Evolutionary conservation across 768 basidiomycete species (phyloP), one percentile per base, ranked within the genome.

Genomic region (Suillus decipiens): DNA sequence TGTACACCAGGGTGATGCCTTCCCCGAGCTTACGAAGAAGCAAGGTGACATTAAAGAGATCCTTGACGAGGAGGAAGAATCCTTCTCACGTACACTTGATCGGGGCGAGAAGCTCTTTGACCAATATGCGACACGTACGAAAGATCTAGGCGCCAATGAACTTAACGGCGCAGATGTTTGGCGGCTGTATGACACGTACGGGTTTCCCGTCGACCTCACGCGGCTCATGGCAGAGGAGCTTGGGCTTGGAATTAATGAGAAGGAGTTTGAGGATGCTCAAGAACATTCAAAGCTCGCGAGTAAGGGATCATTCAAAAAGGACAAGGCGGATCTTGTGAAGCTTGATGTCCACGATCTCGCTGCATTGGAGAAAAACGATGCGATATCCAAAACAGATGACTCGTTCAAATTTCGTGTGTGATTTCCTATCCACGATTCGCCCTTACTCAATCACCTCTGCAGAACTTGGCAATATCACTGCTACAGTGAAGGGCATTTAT

Each of bases 101-200:
- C 89, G 97, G 34, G 97, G 97, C 37, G 97, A 99, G 80, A 93
- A 89, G 71, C 82, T 99, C 5, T 99, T 99, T 74, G 93, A 96
- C 61, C 87, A 92, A 68, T 97, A 93, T 75, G 92, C 90, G 24
- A 71, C 79, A 33, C 81, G 84, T 37, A 88, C 96, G 10, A 81
- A 81, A 66, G 83, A 88, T 60, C 78, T 82, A 55, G 89, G 88
- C 9, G 69, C 77, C 5, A 88, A 79, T 43, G 85, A 87, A 67
- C 86, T 99, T 36, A 87, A 80, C 63, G 97, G 97, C 31, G 91
- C 89, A 68, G 96, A 99, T 71, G 93, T 98, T 41, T 99, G 97
- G 97, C 85, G 93, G 33, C 77, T 99, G 58, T 99, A 99, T 73
- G 97, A 99, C 73, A 99, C 97, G 1, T 99, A 92, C 72, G 97